phyloP scores from a whole-genome alignment of 192 early-diverging fungal genomes.

The Gonapodya prolifera region DNA sequence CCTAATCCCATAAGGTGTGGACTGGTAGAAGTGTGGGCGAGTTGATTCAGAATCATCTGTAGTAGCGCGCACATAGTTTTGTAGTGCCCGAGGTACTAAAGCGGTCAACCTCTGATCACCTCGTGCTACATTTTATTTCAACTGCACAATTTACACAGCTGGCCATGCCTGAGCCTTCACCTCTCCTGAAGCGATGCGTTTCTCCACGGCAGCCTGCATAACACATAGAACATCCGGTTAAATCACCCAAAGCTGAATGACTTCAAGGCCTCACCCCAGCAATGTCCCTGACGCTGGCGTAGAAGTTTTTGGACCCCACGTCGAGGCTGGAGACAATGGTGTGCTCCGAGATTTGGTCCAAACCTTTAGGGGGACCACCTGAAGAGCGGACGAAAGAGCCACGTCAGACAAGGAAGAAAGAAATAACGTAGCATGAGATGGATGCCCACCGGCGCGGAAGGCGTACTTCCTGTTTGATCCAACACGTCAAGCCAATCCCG shows the following conservation, averaged over 20 bases:
- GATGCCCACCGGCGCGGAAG: background rate
- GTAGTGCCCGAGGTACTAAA: no score
- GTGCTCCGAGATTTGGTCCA: background rate
- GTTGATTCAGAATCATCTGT: no score
- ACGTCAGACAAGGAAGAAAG: no score
- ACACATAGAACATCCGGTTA: background rate
- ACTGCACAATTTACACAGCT: no score
- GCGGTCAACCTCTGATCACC: no score
- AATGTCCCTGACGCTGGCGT: background rate
- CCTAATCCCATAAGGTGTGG: no score
- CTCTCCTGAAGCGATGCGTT: background rate
- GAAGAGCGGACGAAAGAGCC: no score
- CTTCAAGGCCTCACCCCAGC: background rate
- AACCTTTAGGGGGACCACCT: background rate
- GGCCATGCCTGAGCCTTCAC: background rate
- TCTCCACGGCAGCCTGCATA: background rate
- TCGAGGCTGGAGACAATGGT: background rate
- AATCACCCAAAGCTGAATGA: background rate
- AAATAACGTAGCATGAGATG: no score
- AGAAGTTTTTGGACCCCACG: background rate
- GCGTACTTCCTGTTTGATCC: background rate
- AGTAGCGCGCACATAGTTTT: no score
- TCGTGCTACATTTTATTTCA: no score
- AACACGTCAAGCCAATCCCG: background rate
- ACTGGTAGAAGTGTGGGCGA: no score